Evolutionary conservation across 1,139 yeast genomes (phyloP), one percentile per base, ranked within the genome.

Genomic region (Zygoascus sp.): DNA sequence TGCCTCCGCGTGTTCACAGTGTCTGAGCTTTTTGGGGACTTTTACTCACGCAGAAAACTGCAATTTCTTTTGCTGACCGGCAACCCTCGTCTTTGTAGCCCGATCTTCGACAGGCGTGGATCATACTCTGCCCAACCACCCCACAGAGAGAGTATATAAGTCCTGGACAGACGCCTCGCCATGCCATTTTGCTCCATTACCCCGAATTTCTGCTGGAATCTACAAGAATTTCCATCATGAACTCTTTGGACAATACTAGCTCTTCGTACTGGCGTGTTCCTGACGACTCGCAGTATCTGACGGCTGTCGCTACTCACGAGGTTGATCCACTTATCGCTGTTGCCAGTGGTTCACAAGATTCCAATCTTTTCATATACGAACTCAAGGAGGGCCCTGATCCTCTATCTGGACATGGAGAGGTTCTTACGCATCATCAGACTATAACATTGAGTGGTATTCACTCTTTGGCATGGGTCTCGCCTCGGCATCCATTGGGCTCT

Each of bases 381-480:
- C 67, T 83, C 48, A 42, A 39, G 8, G 41, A 46, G 6, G 40
- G 38, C 6, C 27, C 40, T 3, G 38, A 21, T n/a, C 22, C 44
- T 20, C 17, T 32, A 3, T 15, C 21, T 13, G 37, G 37, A 11
- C 17, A 17, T 4, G 20, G 37, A n/a, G 27, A 28, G 17, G 69
- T 73, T 39, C 68, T 85, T 48, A 80, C 85, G 16, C 95, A 85
- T 65, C 81, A 83, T 56, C 84, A 82, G 58, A 84, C 94, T 1
- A 80, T 86, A 40, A 64, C 86, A 0, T 69, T 86, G 39, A 88
- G 92, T 1, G 77, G 79, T 50, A 81, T 85, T 35, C 76, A 80
- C 55, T 70, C 81, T 0, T 66, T 84, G 67, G 71, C 77, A 51
- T 85, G 94, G 94, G 75, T 81, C 2, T 63, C 72, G 3, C 69